A percentile compares a stretch with the other conserved stretches of the same genome.
These are phyloP conservation scores for Bacidia rubella DNA, from an alignment of 495 filamentous ascomycete genomes.

Conservation along the genomic window DNA sequence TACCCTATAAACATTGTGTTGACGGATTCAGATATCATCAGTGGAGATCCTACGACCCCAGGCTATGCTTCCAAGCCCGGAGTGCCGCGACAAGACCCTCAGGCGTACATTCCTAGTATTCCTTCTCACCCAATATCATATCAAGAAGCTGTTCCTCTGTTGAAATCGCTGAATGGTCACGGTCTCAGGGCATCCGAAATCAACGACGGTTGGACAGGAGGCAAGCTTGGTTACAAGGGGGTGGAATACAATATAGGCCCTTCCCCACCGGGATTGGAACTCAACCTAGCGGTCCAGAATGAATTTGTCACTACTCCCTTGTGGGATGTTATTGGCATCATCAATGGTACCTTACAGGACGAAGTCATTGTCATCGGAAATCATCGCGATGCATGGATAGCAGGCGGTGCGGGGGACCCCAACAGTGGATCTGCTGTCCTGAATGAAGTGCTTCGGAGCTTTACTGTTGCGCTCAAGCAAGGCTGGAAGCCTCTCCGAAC, in stretches of 20 bases:
- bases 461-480: conserved; percentile 55
- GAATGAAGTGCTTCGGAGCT: conserved; percentile 73
- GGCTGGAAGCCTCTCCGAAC: conserved; percentile 88
- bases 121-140: conserved; percentile 91
- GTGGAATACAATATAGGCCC: conserved; percentile 89
- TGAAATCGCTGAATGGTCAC: conserved; percentile 79
- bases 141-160: conserved; percentile 65
- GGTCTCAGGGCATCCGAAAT: conserved; percentile 70
- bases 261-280: conserved; percentile 55
- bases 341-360: conserved; percentile 77
- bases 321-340: conserved; percentile 91
- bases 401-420: conserved; percentile 72
- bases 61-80: conserved; percentile 91
- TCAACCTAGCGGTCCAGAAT: conserved; percentile 79
- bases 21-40: conserved; percentile 35
- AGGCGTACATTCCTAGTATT: conserved; percentile 61
- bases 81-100: conserved; percentile 58
- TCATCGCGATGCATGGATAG: conserved; percentile 90
- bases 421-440: conserved; percentile 83
- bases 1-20: neutral
- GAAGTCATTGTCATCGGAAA: conserved; percentile 92
- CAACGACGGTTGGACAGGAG: conserved; percentile 55
- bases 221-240: conserved; percentile 65
- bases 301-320: conserved; percentile 79
- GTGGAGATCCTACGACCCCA: conserved; percentile 70